Evolutionary conservation across 2,329 filamentous ascomycete species (phyloP).

Genomic region (Colletotrichum eleusines): DNA sequence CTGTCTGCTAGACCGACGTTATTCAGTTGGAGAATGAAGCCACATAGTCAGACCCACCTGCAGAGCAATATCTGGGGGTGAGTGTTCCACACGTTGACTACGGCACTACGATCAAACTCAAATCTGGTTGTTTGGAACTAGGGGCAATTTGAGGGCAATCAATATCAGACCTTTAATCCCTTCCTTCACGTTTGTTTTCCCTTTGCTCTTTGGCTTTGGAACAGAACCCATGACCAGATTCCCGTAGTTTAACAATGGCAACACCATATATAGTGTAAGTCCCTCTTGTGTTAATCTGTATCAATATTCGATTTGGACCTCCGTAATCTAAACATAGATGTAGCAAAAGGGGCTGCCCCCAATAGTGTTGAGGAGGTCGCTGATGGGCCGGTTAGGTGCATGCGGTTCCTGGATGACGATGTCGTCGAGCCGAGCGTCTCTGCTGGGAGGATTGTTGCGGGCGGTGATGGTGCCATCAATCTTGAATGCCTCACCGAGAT

Average conservation of each 20-base stretch:
- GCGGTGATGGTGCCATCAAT: slow-evolving; percentile 44
- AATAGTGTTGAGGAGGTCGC: slow-evolving; percentile 49
- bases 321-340: slow-evolving; percentile 44
- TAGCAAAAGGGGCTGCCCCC: slow-evolving; percentile 52
- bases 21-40: neutral
- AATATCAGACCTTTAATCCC: no score
- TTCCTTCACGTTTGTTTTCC: neutral
- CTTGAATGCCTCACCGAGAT: slow-evolving; percentile 36
- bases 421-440: slow-evolving; percentile 44
- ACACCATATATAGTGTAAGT: no score
- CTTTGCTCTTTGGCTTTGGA: neutral
- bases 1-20: neutral
- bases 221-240: neutral
- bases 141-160: no score
- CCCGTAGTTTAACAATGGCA: neutral
- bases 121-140: no score
- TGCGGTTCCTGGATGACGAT: slow-evolving; percentile 46
- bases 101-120: no score
- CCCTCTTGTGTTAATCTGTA: neutral
- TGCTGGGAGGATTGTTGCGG: slow-evolving; percentile 42
- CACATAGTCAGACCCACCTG: no score
- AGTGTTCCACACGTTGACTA: no score
- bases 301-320: neutral
- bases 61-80: no score
- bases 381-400: slow-evolving; percentile 47